Evolutionary conservation across 768 basidiomycete genomes (phyloP), one percentile per base, ranked within the genome.

Genomic region (Leccinum variicolor): DNA sequence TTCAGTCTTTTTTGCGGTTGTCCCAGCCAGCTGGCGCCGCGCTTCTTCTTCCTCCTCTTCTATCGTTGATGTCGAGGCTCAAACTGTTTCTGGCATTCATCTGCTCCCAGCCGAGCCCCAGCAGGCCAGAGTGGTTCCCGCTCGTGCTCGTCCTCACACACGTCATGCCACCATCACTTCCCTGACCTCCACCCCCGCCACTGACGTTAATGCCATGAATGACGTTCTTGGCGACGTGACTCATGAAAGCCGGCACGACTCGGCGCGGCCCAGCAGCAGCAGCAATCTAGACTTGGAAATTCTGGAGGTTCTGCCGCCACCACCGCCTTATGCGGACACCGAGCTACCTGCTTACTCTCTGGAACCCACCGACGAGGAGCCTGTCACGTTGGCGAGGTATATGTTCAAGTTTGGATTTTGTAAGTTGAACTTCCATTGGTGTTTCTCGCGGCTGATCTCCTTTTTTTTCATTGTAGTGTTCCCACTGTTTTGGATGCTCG

Each of bases 351-450:
- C 74, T 11, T 78, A 79, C 55, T 62, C 67, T 7, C 57, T 64
- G 14, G 28, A 55, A 23, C 39, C 74, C 13, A 33, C 10, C 5
- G 39, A 49, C 29, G 68, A 66, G 7, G 75, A 78, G 66, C 79
- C 76, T 29, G 60, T 66, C 39, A 79, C 79, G 45, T 75, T 81
- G 55, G 79, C 79, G 1, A 74, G 69, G 67, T 76, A 77, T 61
- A 71, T 81, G 39, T 82, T 81, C 73, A 78, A 75, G 58, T 78
- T 75, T 28, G 81, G 81, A 23, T 81, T 81, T 64, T 28, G 81
- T 82, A 60, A 67, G 81, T 75, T 6, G 50, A 15, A 6, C 11
- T 14, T 57, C 15, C 25, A 13, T 8, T n/a, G 6, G 10, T 7
- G 21, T 19, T 17, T 11, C 8, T 17, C 23, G 48, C 3, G 17